Percentiles rank a stretch among this genome's conserved stretches.
These are phyloP conservation scores for Malassezia sympodialis DNA, from an alignment of 1,284 basidiomycete genomes.

Conservation along the genomic window DNA sequence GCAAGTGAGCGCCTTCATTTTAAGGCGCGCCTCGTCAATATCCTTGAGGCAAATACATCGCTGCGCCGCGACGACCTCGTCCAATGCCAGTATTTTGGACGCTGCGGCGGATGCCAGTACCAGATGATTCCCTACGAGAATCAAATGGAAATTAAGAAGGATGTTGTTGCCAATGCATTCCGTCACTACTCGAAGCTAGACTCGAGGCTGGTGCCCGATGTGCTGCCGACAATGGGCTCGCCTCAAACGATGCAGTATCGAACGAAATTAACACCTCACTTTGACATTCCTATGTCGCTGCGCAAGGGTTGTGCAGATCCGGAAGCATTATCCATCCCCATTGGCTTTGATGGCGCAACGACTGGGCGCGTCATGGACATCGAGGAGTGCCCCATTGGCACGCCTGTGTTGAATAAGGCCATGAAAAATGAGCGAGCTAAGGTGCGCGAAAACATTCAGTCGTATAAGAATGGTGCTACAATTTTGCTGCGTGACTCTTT, in stretches of 20 bases:
- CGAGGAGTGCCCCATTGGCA: conserved; percentile 91
- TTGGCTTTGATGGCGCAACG: conserved; percentile 80
- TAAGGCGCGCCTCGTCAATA: conserved; percentile 28
- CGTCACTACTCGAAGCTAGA: conserved; percentile 51
- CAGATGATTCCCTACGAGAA: conserved; percentile 65
- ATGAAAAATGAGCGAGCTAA: conserved; percentile 59
- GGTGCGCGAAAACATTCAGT: conserved; percentile 65
- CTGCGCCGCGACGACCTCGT: conserved; percentile 26
- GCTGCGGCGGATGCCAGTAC: conserved; percentile 46
- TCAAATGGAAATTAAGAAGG: conserved; percentile 74
- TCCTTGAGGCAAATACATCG: conserved; percentile 17
- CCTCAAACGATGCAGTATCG: conserved; percentile 84
- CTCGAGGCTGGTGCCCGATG: conserved; percentile 56
- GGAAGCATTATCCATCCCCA: conserved; percentile 59
- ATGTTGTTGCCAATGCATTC: conserved; percentile 76
- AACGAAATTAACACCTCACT: conserved; percentile 95
- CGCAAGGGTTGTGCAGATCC: conserved; percentile 24
- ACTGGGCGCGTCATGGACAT: conserved; percentile 76
- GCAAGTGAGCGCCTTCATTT: conserved; percentile 35
- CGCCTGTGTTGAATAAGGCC: conserved; percentile 65
- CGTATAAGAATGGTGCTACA: conserved; percentile 80
- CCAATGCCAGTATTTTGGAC: conserved; percentile 42
- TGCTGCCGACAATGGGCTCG: conserved; percentile 69
- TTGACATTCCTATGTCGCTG: conserved; percentile 63
- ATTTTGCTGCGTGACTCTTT: conserved; percentile 82